Evolutionary conservation across 345 rosid species (phyloP), one percentile per base, ranked within the genome.

Genomic region (Corymbia maculata): DNA sequence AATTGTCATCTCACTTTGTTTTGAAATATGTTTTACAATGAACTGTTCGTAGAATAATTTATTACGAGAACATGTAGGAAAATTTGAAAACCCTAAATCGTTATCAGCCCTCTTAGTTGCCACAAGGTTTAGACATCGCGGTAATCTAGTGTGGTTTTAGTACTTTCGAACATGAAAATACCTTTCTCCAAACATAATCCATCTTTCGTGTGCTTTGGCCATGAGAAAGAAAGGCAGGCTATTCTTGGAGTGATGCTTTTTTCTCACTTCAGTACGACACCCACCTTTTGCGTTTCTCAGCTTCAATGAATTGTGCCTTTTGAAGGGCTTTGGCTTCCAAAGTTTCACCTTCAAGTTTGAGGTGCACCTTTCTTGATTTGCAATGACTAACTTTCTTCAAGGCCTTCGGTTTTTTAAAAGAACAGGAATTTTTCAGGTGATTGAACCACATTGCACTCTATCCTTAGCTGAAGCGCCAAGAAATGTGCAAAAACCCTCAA

Each of bases 101-200:
- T 22, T 8, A 1, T 2, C 2, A 17, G 0, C 26, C 17, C 44
- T 17, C 8, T 36, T 0, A 0, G 12, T 5, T 16, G 12, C 79
- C 79, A 2, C 45, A 8, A 11, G 15, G 8, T 30, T 7, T 0
- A 4, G 10, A 3, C 2, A 9, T 32, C 45, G 12, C 4, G 45
- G 24, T 68, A 17, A 42, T 68, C 6, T 68, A 32, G 79, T 32
- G 16, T 15, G 32, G 80, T 9, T 70, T 1, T 10, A 0, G 80
- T 6, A 32, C 8, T 36, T 12, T 70, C 22, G 2, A 2, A 9
- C 80, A 17, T 8, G 80, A 16, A 16, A 70, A 91, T 90, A 52
- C 94, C 94, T 93, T 91, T 91, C 94, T 89, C 91, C 88, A 36
- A 52, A 4, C 87, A 79, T 70, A 90, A 91, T 91, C 93, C 88